Evolutionary conservation across 225 moss, liverwort and hornwort genomes (phyloP).

Genomic region (Polytrichum commune): DNA sequence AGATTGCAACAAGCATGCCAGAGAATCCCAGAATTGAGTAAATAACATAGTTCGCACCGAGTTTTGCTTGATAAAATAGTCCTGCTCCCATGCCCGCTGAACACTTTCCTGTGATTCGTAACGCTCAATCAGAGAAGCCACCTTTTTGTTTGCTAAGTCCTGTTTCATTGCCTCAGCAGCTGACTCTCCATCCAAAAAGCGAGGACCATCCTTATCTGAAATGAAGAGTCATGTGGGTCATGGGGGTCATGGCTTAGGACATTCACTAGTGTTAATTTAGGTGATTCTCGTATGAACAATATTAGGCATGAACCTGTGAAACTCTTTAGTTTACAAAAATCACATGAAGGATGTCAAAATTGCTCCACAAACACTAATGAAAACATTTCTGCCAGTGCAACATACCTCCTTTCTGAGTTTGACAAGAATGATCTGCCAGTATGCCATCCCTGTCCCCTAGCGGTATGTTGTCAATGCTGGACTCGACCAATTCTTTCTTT

Average conservation of each 20-base stretch:
- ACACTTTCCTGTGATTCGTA: slow-evolving; percentile 42
- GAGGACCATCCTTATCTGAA: background rate
- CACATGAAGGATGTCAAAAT: background rate
- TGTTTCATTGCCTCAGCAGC: background rate
- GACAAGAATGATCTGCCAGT: slow-evolving; percentile 2
- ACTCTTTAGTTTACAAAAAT: too few relatives aligned
- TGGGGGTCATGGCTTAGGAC: background rate
- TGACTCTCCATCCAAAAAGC: background rate
- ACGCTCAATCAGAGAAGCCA: slow-evolving; percentile 41
- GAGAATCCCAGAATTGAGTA: too few relatives aligned
- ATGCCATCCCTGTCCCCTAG: slow-evolving; percentile 11
- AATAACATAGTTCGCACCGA: slow-evolving; percentile 11
- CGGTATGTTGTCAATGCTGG: slow-evolving; percentile 5
- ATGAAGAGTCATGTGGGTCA: background rate
- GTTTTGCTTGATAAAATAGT: slow-evolving; percentile 23
- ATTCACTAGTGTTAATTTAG: too few relatives aligned
- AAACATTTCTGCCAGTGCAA: background rate
- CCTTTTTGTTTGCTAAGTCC: slow-evolving; percentile 27
- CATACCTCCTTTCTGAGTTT: slow-evolving; percentile 21
- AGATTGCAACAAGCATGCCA: too few relatives aligned
- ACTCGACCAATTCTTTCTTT: slow-evolving; percentile 20
- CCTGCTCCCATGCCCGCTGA: slow-evolving; percentile 31
- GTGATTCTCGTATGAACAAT: too few relatives aligned
- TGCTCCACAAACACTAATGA: background rate
- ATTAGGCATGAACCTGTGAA: too few relatives aligned